Evolutionary conservation across 108 stramenopile genomes (phyloP), one percentile per base, ranked within the genome.

Genomic region (Nitzschia palea): DNA sequence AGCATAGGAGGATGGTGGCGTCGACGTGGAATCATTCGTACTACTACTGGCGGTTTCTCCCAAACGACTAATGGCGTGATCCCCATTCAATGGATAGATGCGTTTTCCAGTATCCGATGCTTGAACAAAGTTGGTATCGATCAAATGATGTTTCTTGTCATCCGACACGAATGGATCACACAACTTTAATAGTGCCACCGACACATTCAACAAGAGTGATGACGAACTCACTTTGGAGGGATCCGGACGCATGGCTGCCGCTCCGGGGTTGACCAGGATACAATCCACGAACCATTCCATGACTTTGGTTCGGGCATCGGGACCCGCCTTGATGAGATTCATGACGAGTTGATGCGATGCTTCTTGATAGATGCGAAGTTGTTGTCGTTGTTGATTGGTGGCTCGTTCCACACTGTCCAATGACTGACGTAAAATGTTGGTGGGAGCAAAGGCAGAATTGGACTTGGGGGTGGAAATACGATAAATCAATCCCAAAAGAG

Each of bases 221-320:
- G 78, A 50, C 42, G 71, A 76, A 65, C 80, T 76, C n/a, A 91
- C 86, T 72, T 95, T 95, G 60, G 71, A 67, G 25, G 62, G 54
- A 73, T 95, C 94, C 10, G 85, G 87, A 52, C 87, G 71, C 52
- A 85, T 80, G 15, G 80, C 94, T 23, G 77, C 77, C 0, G 94
- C 90, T 51, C 80, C 80, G 34, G 67, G 65, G 72, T 95, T 95
- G 52, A 95, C 80, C 28, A 89, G 54, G 31, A 90, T 64, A 14
- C 87, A 86, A 76, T 95, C 94, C 18, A 56, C 71, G 65, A 92
- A 80, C 94, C 94, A 95, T 65, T 84, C 56, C 73, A 94, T 73
- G 2, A 85, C 82, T 44, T 61, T 71, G 8, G 64, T 57, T 3
- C 86, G 69, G 9, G 87, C 57, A 4, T 79, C 80, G 14, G 85